Base-by-base conservation (phyloP, 1,284 basidiomycete genomes). In the Boletus smithii region DNA sequence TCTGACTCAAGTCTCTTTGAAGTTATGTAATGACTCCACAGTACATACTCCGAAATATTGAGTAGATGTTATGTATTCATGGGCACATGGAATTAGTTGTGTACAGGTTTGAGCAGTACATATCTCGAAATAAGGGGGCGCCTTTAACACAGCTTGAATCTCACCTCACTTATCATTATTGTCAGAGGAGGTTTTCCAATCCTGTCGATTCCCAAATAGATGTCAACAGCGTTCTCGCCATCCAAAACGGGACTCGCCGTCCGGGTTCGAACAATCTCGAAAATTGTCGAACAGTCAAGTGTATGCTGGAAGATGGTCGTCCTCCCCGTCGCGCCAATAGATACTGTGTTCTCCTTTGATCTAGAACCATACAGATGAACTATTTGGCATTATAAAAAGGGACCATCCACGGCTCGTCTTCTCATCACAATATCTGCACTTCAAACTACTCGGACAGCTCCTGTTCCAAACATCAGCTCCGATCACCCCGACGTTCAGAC, bases 181-280 rank as follows among this genome's bases (percentile, higher is more conserved):
- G 22, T 23, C 22, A 23, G 7, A 23, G 22, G 7, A 23, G 23
- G 23, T 7, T 24, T 24, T 24, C 31, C n/a, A 32, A 9, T 44
- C 16, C n/a, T 6, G 27, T 27, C 14, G 17, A 5, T 31, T 27
- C 8, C 26, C 24, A 55, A 53, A 58, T 1, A 56, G 2, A 26
- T 22, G 27, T 48, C 35, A 43, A 58, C 10, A 35, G 13, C 0
- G 3, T 8, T 3, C 3, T 8, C n/a, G 23, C 18, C 16, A 46
- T 40, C 48, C 40, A 39, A 55, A 43, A 43, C 22, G 31, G 22
- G 27, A 41, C 33, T 22, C 48, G n/a, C 22, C 29, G 23, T 44
- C 36, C 16, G 4, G 4, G n/a, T 23, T 23, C 1, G 51, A 54
- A 54, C 11, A 10, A 32, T 27, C 40, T 34, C 20, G 53, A 58